phyloP scores from a whole-genome alignment of 176 grass and related monocot species.

The Cymbopogon citratus region DNA sequence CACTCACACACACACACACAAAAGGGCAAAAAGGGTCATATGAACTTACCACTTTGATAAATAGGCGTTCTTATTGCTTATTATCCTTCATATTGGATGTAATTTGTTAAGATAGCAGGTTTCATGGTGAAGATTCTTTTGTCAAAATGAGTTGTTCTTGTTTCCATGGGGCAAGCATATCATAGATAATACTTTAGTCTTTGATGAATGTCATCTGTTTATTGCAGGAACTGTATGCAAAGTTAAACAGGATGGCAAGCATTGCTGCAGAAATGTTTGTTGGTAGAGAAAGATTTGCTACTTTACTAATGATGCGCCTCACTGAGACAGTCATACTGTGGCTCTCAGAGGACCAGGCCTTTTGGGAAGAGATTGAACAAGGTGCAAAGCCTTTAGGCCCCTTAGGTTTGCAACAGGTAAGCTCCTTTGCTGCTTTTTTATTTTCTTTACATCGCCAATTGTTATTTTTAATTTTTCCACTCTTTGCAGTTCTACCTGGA shows the following conservation, averaged over 20 bases:
- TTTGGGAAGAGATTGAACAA: slow-evolving; percentile 89
- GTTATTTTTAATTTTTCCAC: slow-evolving; percentile 16
- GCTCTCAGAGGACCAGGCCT: slow-evolving; percentile 78
- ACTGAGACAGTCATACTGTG: slow-evolving; percentile 84
- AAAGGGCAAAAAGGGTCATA: neutral
- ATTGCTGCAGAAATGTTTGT: slow-evolving; percentile 85
- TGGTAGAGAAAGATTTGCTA: slow-evolving; percentile 39
- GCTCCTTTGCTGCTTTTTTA: neutral
- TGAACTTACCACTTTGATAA: neutral
- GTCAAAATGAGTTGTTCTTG: neutral
- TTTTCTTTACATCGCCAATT: neutral
- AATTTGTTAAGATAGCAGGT: neutral
- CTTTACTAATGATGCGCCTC: slow-evolving; percentile 43
- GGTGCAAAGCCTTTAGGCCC: slow-evolving; percentile 59
- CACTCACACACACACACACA: neutral
- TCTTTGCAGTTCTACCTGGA: slow-evolving; percentile 84
- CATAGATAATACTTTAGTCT: neutral
- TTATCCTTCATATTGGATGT: slow-evolving; percentile 6
- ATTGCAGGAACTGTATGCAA: slow-evolving; percentile 71
- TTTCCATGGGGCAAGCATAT: neutral
- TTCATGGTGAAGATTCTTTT: slow-evolving; percentile 5
- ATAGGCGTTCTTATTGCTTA: neutral
- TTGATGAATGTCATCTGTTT: slow-evolving; percentile 6
- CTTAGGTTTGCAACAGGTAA: slow-evolving; percentile 72
- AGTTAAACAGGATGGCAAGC: slow-evolving; percentile 68